A percentile compares a stretch with the other conserved stretches of the same genome.
phyloP scores from a whole-genome alignment of 345 rosid species.

The Erucastrum elatum region DNA sequence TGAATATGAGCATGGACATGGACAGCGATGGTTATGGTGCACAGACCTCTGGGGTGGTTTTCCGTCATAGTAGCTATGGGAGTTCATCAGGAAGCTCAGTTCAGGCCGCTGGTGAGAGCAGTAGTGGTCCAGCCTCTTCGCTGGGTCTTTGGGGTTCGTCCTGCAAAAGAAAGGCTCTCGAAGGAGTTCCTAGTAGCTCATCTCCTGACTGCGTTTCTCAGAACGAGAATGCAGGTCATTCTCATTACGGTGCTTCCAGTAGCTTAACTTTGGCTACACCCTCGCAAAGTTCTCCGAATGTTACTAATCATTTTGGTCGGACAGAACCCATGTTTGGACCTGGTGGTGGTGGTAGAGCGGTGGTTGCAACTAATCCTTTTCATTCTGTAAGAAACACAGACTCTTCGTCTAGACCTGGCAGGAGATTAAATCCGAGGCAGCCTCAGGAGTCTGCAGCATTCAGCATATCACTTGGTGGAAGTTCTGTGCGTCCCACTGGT shows the following conservation, averaged over 20 bases:
- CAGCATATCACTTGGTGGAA: conserved; percentile 49
- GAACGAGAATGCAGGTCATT: conserved; percentile 44
- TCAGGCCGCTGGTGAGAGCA: conserved; percentile 52
- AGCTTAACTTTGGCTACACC: conserved; percentile 64
- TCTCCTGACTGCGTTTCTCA: conserved; percentile 55
- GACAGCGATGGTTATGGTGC: conserved; percentile 41
- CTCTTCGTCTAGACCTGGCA: conserved; percentile 43
- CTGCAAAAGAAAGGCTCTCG: conserved; percentile 89
- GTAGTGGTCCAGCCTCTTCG: conserved; percentile 58
- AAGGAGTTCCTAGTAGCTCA: conserved; percentile 67
- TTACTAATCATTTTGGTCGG: conserved; percentile 46
- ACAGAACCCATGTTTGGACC: conserved; percentile 51
- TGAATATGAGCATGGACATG: conserved; percentile 45
- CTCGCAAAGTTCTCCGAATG: conserved; percentile 42
- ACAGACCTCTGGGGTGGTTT: conserved; percentile 36
- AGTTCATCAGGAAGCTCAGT: conserved; percentile 62
- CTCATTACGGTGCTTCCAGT: conserved; percentile 53
- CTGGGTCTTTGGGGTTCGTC: conserved; percentile 72
- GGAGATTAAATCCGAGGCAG: conserved; percentile 52
- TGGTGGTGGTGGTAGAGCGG: conserved; percentile 46
- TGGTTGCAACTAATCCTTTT: conserved; percentile 41
- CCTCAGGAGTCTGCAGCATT: conserved; percentile 54
- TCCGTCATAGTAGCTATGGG: conserved; percentile 45
- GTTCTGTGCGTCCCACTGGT: conserved; percentile 44
- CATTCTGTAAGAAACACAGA: conserved; percentile 54